phyloP scores from a whole-genome alignment of 352 stramenopile species.

The Peronospora destructor region DNA sequence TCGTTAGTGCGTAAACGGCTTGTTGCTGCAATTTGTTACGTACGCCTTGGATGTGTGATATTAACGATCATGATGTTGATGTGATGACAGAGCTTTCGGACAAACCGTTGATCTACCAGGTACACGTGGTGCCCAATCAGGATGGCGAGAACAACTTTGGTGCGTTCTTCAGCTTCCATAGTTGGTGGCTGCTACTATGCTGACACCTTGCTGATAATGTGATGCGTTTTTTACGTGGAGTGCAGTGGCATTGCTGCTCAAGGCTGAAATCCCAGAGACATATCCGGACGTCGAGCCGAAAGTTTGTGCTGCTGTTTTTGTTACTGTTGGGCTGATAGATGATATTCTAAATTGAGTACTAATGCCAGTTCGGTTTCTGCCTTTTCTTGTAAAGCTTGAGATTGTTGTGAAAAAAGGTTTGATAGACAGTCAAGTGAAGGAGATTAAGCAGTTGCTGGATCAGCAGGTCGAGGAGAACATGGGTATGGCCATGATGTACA shows the following conservation, averaged over 20 bases:
- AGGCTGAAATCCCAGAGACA: conserved; percentile 66
- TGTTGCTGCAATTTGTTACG: conserved; percentile 3
- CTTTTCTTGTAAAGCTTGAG: conserved; percentile 38
- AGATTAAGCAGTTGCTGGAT: conserved; percentile 57
- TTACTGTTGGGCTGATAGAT: neutral
- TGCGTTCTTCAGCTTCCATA: conserved; percentile 15
- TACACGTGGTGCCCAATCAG: conserved; percentile 81
- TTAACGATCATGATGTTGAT: neutral
- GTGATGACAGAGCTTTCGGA: conserved; percentile 59
- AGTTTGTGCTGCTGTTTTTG: conserved; percentile 18
- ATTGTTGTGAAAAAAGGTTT: conserved; percentile 73
- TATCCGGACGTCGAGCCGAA: conserved; percentile 72
- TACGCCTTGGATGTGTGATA: neutral
- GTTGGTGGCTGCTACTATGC: neutral
- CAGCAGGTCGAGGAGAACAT: conserved; percentile 73
- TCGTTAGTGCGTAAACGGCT: conserved; percentile 50
- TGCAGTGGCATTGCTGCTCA: conserved; percentile 63
- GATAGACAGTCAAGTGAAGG: conserved; percentile 70
- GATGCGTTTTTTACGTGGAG: neutral
- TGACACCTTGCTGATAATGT: neutral
- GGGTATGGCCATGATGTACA: conserved; percentile 86
- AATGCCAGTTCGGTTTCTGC: neutral
- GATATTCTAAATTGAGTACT: neutral
- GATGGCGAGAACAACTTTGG: conserved; percentile 80
- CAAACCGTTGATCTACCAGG: conserved; percentile 59